Base-by-base conservation (phyloP, 371 early-diverging fungal genomes). In the Mucor plumbeus region DNA sequence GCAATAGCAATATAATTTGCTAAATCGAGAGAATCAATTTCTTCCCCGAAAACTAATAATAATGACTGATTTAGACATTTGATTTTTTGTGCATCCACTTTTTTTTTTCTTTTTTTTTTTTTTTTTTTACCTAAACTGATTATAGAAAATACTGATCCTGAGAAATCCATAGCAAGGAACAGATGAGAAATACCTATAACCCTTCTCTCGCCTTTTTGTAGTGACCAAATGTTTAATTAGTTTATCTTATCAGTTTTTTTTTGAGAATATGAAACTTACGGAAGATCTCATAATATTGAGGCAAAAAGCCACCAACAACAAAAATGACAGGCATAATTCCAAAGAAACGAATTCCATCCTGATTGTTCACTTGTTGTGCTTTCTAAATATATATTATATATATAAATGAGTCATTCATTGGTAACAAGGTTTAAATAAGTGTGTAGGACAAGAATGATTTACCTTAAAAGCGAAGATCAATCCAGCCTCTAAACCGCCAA, bases 251-350 rank as follows among this genome's bases (percentile, higher is more conserved):
- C 21, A 58, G 4, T 17, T 17, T 13, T 17, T 19, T n/a, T 7
- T 14, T 5, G 15, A 43, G 26, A 38, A 7, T 3, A 9, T 38
- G 38, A 7, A 40, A 64, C 60, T 71, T 72, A 73, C 77, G 60
- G 63, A 72, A 78, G n/a, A 87, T 84, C 31, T 82, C 78, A 40
- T 63, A 67, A 35, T 78, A 86, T 58, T 87, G 86, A 1, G 85
- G 85, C 15, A 80, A n/a, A 63, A 85, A 85, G 26, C 87, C 87
- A 10, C 78, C 33, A 10, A 71, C 38, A 5, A 83, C 71, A 36
- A 81, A 63, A 4, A 84, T 65, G n/a, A 75, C 74, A 0, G 87
- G 82, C n/a, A 87, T 41, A 13, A 82, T 73, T 9, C 85, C 85
- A 15, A 81, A 71, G 5, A 83, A 71, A 13, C 63, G 67, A n/a